phyloP scores from a whole-genome alignment of 768 basidiomycete genomes.

The Gymnopilus dilepis region DNA sequence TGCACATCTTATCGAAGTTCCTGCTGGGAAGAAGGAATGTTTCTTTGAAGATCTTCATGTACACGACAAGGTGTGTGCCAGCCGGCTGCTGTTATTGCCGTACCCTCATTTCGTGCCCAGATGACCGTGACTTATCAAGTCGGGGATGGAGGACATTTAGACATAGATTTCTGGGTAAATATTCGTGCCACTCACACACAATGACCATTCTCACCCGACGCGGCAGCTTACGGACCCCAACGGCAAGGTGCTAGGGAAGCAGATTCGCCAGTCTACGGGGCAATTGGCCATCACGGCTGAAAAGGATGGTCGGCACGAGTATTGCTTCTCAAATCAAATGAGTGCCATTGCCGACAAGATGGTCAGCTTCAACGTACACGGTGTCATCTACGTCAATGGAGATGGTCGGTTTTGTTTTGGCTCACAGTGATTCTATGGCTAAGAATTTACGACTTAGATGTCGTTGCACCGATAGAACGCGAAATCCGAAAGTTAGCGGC shows the following conservation, averaged over 20 bases:
- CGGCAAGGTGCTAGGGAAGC: constrained; percentile 69
- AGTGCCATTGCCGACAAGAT: constrained; percentile 95
- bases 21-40: constrained; percentile 87
- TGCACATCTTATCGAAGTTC: constrained; percentile 76
- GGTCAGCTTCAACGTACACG: constrained; percentile 98
- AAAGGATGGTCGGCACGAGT: constrained; percentile 86
- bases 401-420: constrained; percentile 61
- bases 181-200: not conserved
- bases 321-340: constrained; percentile 99
- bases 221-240: constrained; percentile 82
- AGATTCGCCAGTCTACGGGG: constrained; percentile 88
- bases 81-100: constrained; percentile 4
- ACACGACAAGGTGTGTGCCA: constrained; percentile 76
- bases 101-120: constrained; percentile 43
- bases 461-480: constrained; percentile 93
- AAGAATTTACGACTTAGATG: constrained; percentile 48
- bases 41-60: constrained; percentile 94
- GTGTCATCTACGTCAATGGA: constrained; percentile 91
- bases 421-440: constrained; percentile 5
- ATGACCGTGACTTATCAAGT: constrained; percentile 99
- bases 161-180: constrained; percentile 95
- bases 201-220: constrained; percentile 17
- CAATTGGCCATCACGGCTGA: constrained; percentile 87
- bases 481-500: constrained; percentile 88
- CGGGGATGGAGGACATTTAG: constrained; percentile 93